Conservation (phyloP, 208 protist genomes). For the Angomonas deanei region DNA sequence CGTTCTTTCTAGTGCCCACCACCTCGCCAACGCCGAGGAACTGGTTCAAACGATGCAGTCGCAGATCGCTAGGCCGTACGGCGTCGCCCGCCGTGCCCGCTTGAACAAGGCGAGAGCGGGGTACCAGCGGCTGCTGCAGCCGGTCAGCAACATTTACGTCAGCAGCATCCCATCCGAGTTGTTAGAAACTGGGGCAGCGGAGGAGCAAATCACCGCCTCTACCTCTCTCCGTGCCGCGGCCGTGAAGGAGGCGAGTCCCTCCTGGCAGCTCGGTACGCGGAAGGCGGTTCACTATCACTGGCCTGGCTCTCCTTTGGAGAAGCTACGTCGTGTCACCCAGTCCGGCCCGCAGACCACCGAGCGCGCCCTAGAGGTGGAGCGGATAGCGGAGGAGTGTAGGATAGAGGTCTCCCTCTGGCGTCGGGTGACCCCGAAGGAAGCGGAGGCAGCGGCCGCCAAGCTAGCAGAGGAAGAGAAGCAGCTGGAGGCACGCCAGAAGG, state of each 20-base stretch:
- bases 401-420: slow-evolving; percentile 83
- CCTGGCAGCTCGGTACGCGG: slow-evolving; percentile 70
- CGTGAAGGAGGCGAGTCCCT: slow-evolving; percentile 5
- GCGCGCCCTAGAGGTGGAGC: slow-evolving; percentile 34
- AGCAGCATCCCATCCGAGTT: slow-evolving; percentile 29
- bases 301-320: slow-evolving; percentile 38
- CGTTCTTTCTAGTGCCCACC: slow-evolving; percentile 36
- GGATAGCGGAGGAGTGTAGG: slow-evolving; percentile 17
- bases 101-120: slow-evolving; percentile 11
- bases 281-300: slow-evolving; percentile 60
- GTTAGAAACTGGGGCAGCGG: slow-evolving; percentile 32
- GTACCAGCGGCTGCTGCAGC: slow-evolving; percentile 32
- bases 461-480: slow-evolving; percentile 9
- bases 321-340: slow-evolving; percentile 19
- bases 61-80: slow-evolving; percentile 35
- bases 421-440: slow-evolving; percentile 18
- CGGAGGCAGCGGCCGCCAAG: slow-evolving; percentile 23
- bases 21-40: slow-evolving; percentile 65
- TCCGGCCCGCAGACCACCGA: slow-evolving; percentile 41
- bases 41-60: slow-evolving; percentile 30
- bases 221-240: background rate
- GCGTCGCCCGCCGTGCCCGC: slow-evolving; percentile 47
- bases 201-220: slow-evolving; percentile 4
- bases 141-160: slow-evolving; percentile 36
- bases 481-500: slow-evolving; percentile 23